Evolutionary conservation across 2,329 filamentous ascomycete species (phyloP).

Genomic region (Cercospora berteroae): DNA sequence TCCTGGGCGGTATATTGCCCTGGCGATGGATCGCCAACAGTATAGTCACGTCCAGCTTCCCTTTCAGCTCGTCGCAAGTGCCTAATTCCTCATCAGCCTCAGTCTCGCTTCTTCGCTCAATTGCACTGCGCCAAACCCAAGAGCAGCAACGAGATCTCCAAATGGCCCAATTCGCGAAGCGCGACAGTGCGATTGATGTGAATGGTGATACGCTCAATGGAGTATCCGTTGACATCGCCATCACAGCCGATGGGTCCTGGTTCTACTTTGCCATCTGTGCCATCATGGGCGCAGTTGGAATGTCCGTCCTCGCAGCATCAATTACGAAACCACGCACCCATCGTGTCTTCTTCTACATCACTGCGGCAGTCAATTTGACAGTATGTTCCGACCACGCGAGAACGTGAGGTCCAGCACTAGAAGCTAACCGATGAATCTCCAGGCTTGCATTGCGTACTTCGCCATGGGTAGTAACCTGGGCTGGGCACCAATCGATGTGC

Average conservation of each 20-base stretch:
- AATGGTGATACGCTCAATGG: conserved; percentile 49
- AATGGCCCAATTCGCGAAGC: conserved; percentile 18
- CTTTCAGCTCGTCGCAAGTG: not conserved
- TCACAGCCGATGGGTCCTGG: conserved; percentile 60
- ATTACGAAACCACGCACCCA: conserved; percentile 46
- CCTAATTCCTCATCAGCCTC: not conserved
- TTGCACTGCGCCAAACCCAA: not conserved
- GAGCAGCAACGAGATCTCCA: not conserved
- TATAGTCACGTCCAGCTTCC: not conserved
- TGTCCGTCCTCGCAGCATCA: conserved; percentile 36
- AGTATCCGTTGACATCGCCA: conserved; percentile 54
- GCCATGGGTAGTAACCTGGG: conserved; percentile 62
- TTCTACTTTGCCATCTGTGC: conserved; percentile 63
- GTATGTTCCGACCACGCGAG: not conserved
- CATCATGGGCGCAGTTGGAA: conserved; percentile 57
- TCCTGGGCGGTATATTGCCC: conserved; percentile 4
- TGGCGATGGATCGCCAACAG: not conserved
- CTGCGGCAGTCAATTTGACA: conserved; percentile 55
- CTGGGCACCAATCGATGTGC: conserved; percentile 57
- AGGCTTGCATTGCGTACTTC: conserved; percentile 60
- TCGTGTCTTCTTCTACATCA: conserved; percentile 61
- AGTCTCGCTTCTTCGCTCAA: not conserved
- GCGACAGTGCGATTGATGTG: conserved; percentile 13
- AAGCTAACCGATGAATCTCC: not conserved
- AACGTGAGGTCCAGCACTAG: not conserved